Evolutionary conservation across 345 rosid genomes (phyloP).

Genomic region (Melaleuca quinquenervia): DNA sequence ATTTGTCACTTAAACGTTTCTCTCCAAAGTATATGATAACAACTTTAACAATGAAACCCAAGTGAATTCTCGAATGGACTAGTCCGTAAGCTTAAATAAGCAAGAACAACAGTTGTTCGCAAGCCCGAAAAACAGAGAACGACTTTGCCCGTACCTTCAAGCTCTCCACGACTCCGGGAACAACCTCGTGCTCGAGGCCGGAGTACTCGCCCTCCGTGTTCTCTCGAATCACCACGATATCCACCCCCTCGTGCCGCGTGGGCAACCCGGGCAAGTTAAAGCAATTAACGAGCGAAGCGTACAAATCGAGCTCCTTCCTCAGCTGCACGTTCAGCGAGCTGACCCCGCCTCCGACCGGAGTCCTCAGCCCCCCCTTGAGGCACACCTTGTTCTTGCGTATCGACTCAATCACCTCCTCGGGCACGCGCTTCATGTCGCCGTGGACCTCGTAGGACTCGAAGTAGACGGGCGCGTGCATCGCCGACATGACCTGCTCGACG

Average conservation of each 20-base stretch:
- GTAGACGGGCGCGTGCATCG: slow-evolving; percentile 90
- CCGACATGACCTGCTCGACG: slow-evolving; percentile 83
- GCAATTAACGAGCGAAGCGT: slow-evolving; percentile 44
- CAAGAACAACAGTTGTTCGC: neutral
- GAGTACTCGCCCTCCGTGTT: slow-evolving; percentile 38
- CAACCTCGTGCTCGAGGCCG: slow-evolving; percentile 38
- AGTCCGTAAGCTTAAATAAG: neutral
- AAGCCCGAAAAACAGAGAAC: neutral
- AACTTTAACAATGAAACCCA: neutral
- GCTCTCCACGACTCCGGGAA: slow-evolving; percentile 46
- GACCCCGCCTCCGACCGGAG: slow-evolving; percentile 91
- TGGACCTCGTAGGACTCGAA: slow-evolving; percentile 68
- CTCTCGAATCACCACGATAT: slow-evolving; percentile 45
- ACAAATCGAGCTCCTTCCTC: slow-evolving; percentile 45
- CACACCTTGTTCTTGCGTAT: slow-evolving; percentile 82
- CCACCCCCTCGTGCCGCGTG: slow-evolving; percentile 34
- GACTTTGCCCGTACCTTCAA: slow-evolving; percentile 19
- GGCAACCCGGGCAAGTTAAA: slow-evolving; percentile 37
- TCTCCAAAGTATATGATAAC: neutral
- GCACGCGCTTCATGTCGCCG: slow-evolving; percentile 76
- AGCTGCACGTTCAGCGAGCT: slow-evolving; percentile 71
- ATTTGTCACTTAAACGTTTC: neutral
- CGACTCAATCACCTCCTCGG: slow-evolving; percentile 74
- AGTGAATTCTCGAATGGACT: neutral
- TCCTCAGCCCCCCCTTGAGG: slow-evolving; percentile 78